Evolutionary conservation across 306 rosid genomes (phyloP).

Genomic region (Arachis stenosperma): DNA sequence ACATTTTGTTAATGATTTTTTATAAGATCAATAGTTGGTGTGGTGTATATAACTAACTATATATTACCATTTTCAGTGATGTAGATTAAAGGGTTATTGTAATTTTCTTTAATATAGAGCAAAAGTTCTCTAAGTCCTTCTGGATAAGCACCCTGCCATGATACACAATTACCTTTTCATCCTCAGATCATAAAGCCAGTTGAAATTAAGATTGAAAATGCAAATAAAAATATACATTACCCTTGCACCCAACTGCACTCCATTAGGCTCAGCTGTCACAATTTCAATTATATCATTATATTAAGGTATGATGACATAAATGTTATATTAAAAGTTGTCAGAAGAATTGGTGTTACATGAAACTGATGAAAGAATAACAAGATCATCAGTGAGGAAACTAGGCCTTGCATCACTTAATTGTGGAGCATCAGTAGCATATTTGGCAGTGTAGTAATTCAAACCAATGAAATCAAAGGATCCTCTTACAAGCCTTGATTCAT

Average conservation of each 20-base stretch:
- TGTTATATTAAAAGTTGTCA: no score
- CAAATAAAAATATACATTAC: no score
- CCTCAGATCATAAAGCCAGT: not conserved
- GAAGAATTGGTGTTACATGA: conserved; percentile 13
- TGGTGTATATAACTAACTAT: no score
- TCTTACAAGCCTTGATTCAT: conserved; percentile 27
- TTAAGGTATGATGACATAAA: no score
- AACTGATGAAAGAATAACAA: not conserved
- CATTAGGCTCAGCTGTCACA: no score
- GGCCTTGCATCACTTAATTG: conserved; percentile 30
- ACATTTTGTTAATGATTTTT: no score
- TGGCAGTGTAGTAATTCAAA: conserved; percentile 38
- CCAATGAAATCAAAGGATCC: conserved; percentile 44
- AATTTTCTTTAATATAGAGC: conserved; percentile 41
- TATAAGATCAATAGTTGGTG: no score
- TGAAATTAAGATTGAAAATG: not conserved
- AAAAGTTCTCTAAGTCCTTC: conserved; percentile 49
- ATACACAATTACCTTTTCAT: not conserved
- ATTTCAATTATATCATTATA: no score
- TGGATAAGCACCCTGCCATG: conserved; percentile 51
- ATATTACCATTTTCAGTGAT: conserved; percentile 44
- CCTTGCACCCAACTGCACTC: no score
- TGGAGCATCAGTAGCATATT: conserved; percentile 33
- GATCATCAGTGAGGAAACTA: conserved; percentile 43
- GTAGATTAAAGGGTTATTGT: conserved; percentile 38